Percentiles rank a stretch among this genome's conserved stretches.
Conservation (phyloP, 306 rosid genomes). For the Sphenostylis stenocarpa region DNA sequence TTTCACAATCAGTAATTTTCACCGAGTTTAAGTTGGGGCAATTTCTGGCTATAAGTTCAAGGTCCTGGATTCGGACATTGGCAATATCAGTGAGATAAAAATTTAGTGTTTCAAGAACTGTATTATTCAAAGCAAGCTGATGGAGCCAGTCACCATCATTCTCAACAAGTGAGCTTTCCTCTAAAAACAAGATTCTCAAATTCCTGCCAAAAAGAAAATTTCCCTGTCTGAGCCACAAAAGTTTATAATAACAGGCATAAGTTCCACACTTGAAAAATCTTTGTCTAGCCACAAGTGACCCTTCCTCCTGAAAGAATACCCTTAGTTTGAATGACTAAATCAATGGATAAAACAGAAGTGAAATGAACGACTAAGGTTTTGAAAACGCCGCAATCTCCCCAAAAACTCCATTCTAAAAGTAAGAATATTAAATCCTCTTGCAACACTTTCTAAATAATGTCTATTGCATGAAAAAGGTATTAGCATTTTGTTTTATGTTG, state of each 20-base stretch:
- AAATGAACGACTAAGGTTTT: neutral
- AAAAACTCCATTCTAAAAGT: neutral
- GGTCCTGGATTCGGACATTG: slow-evolving; percentile 62
- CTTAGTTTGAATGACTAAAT: neutral
- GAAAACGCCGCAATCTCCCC: neutral
- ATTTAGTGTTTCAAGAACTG: slow-evolving; percentile 80
- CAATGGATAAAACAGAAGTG: slow-evolving; percentile 1
- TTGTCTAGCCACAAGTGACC: neutral
- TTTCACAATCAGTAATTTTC: slow-evolving; percentile 78
- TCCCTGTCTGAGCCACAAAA: neutral
- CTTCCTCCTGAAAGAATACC: neutral
- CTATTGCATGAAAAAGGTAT: neutral
- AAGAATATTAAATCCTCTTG: neutral
- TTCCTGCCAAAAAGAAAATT: slow-evolving; percentile 49
- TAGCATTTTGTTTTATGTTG: neutral
- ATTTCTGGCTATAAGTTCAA: slow-evolving; percentile 80
- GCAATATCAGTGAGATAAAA: slow-evolving; percentile 80
- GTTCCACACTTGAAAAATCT: neutral
- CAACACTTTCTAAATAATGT: neutral
- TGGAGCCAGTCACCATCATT: slow-evolving; percentile 85
- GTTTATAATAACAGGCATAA: slow-evolving; percentile 2
- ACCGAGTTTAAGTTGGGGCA: slow-evolving; percentile 72
- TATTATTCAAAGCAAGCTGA: slow-evolving; percentile 79
- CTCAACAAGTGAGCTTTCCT: slow-evolving; percentile 69
- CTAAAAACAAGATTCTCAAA: slow-evolving; percentile 78